Base-by-base conservation (phyloP, 2,329 filamentous ascomycete genomes). In the Beauveria rudraprayagi region DNA sequence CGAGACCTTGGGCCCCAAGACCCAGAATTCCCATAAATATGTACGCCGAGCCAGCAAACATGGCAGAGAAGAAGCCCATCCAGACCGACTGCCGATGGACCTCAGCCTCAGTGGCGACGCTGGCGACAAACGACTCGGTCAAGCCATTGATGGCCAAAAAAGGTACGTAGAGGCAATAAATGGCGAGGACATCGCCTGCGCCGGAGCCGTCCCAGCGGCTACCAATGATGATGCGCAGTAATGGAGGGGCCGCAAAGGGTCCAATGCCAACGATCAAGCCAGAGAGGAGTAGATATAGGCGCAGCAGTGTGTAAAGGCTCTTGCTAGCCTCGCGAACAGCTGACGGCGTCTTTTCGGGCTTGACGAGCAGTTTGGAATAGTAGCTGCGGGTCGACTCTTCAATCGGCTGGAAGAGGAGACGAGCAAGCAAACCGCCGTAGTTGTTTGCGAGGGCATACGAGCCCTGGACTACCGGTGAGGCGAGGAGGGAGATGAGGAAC, bases 381-480 rank as follows among this genome's bases (percentile, higher is more conserved):
- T 96, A 87, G 70, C 88, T 92, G 44, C 95, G 88, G 65, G 89
- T 92, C 71, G 89, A 93, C 74, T 99, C 95, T 73, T 99, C 94
- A 63, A 99, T 85, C 8, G 94, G 95, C 69, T 97, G 94, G 72
- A 99, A 93, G 56, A 99, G 77, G 65, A 97, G 84, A 3, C 94
- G 85, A 0, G 94, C 94, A 30, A 96, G 77, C 0, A 99, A 83
- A 2, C 92, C 90, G 24, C 94, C 94, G 71, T 94, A 99, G 73
- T 97, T 99, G 68, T 92, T 92, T 57, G 93, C 94, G 5, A 99
- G 81, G 0, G 92, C 91, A 70, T 97, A 99, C 41, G 91, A 86
- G 16, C 94, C 94, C 76, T 97, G 94, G 5, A 92, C 89, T 47
- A 85, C 80, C 1, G 94, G 83, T 0, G 86, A 86, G 7, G 92